phyloP scores from a whole-genome alignment of 2,329 filamentous ascomycete species.

The Penicillium janthinellum region DNA sequence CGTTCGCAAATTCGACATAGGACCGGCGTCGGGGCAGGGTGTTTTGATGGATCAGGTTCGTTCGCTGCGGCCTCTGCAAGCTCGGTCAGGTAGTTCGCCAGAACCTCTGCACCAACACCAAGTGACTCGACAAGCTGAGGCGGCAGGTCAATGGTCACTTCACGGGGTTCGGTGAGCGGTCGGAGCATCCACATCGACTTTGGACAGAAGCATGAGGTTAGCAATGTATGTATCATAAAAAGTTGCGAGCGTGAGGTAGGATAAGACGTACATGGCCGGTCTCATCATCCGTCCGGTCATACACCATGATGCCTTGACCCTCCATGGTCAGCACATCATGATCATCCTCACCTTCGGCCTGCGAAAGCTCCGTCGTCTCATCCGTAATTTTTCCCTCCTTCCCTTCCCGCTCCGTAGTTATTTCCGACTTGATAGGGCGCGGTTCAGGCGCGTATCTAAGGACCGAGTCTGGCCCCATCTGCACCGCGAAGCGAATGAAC shows the following conservation, averaged over 20 bases:
- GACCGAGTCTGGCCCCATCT: conserved; percentile 69
- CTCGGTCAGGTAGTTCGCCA: conserved; percentile 89
- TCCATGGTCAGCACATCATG: conserved; percentile 74
- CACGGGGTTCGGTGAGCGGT: conserved; percentile 81
- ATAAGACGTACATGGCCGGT: conserved; percentile 76
- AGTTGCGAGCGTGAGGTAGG: not conserved
- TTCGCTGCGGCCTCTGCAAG: conserved; percentile 81
- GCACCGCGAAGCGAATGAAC: conserved; percentile 78
- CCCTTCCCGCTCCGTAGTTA: not conserved
- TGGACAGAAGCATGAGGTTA: conserved; percentile 19
- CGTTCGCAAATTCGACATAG: conserved; percentile 97
- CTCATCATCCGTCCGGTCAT: conserved; percentile 80
- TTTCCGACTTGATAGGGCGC: conserved; percentile 25
- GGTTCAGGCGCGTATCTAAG: conserved; percentile 52
- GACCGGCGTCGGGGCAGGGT: conserved; percentile 79
- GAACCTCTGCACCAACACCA: conserved; percentile 89
- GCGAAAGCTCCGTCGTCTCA: conserved; percentile 39
- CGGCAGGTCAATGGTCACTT: conserved; percentile 95
- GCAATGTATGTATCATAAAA: not conserved
- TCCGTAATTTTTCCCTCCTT: conserved; percentile 22
- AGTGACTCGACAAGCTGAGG: conserved; percentile 86
- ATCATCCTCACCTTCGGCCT: conserved; percentile 43
- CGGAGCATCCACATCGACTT: conserved; percentile 99
- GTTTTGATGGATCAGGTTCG: conserved; percentile 70
- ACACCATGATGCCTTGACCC: conserved; percentile 97